Evolutionary conservation across 352 stramenopile species (phyloP).

Genomic region (Phytophthora colocasiae): DNA sequence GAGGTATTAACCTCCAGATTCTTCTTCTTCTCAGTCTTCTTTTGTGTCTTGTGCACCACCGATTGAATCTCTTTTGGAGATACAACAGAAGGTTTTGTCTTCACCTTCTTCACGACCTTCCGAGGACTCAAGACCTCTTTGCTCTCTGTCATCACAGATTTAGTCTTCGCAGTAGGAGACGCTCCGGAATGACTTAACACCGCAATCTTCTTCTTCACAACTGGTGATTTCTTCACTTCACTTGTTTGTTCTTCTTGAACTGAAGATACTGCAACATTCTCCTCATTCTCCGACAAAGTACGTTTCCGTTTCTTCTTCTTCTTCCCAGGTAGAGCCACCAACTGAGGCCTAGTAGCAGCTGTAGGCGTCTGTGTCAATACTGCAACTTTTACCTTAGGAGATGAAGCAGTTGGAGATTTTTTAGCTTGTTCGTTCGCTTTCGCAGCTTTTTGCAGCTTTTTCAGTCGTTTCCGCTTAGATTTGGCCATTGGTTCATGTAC

Average conservation of each 20-base stretch:
- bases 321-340: conserved; percentile 31
- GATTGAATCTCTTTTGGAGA: neutral
- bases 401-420: conserved; percentile 6
- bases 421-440: conserved; percentile 3
- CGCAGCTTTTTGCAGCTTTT: conserved; percentile 12
- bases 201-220: conserved; percentile 16
- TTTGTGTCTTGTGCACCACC: neutral
- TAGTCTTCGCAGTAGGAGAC: conserved; percentile 2
- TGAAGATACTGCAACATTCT: neutral
- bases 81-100: neutral
- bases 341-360: conserved; percentile 16
- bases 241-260: conserved; percentile 4
- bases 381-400: conserved; percentile 14
- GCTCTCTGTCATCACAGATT: conserved; percentile 9
- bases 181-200: conserved; percentile 5
- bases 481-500: conserved; percentile 25
- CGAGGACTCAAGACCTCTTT: neutral
- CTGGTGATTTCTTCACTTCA: neutral
- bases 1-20: neutral
- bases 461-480: conserved; percentile 40
- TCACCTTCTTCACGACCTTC: conserved; percentile 8
- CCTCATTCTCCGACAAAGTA: neutral
- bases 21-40: neutral
- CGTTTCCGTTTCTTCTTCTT: conserved; percentile 38
- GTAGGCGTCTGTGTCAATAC: conserved; percentile 11